A percentile compares a stretch with the other conserved stretches of the same genome.
Evolutionary conservation across 805 yeast genomes (phyloP).

Genomic region (Candida boleticola): DNA sequence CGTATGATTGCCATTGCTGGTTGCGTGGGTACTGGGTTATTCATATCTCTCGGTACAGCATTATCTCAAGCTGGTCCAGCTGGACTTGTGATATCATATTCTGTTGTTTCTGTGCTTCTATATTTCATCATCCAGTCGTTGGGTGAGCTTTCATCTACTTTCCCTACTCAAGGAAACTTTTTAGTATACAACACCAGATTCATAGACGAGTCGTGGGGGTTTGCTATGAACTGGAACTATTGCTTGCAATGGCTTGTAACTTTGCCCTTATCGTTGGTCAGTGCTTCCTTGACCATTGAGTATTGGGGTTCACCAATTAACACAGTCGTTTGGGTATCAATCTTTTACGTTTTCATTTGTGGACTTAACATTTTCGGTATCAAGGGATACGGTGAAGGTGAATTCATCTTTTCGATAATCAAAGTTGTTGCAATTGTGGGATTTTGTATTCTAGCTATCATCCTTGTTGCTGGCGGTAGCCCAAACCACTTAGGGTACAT

Average conservation of each 20-base stretch:
- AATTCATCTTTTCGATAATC: constrained; percentile 21
- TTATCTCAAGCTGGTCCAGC: constrained; percentile 19
- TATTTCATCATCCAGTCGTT: constrained; percentile 12
- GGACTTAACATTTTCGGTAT: constrained; percentile 23
- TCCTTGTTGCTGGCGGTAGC: constrained; percentile 22
- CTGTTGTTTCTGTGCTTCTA: constrained; percentile 10
- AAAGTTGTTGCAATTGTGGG: constrained; percentile 21
- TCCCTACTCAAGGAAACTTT: constrained; percentile 14
- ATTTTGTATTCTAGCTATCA: constrained; percentile 18
- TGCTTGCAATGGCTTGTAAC: constrained; percentile 21
- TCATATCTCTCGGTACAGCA: constrained; percentile 16
- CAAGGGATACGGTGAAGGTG: constrained; percentile 21
- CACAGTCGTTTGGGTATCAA: constrained; percentile 8
- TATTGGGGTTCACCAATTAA: constrained; percentile 15
- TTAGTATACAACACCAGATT: constrained; percentile 46
- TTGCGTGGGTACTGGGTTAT: constrained; percentile 21
- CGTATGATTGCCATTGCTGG: constrained; percentile 17
- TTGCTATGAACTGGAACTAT: constrained; percentile 24
- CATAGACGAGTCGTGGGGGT: constrained; percentile 24
- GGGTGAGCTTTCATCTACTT: constrained; percentile 11
- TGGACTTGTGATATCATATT: constrained; percentile 15
- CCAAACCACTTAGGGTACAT: constrained; percentile 9
- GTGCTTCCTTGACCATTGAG: constrained; percentile 22
- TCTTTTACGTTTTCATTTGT: constrained; percentile 17
- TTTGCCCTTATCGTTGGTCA: constrained; percentile 27